These are phyloP conservation scores for Verticillium nonalfalfae DNA, from an alignment of 2,329 filamentous ascomycete species.

Conservation along the genomic window DNA sequence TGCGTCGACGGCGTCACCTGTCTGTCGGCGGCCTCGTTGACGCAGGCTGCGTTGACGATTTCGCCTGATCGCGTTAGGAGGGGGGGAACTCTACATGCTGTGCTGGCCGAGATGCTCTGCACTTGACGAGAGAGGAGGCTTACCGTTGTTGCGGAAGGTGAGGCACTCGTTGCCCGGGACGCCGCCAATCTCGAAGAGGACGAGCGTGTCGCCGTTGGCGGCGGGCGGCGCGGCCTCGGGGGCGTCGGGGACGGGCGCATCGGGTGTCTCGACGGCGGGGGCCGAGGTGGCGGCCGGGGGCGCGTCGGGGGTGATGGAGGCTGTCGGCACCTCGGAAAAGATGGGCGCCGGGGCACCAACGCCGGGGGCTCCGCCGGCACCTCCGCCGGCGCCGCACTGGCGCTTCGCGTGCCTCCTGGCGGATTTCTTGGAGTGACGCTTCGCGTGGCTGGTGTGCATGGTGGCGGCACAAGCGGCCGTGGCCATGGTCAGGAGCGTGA, in stretches of 20 bases:
- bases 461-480: slow-evolving; percentile 12
- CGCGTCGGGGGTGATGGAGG: background rate
- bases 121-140: background rate
- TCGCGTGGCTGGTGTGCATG: slow-evolving; percentile 4
- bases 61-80: slow-evolving; percentile 19
- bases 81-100: background rate
- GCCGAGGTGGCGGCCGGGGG: background rate
- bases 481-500: slow-evolving; percentile 13
- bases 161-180: slow-evolving; percentile 27
- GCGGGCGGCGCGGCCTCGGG: background rate
- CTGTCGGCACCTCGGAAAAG: background rate
- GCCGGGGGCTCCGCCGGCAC: background rate
- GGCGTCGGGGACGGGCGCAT: background rate
- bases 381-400: background rate
- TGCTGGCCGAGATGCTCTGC: too few species aligned
- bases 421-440: background rate
- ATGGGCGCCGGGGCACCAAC: background rate
- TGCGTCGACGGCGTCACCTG: slow-evolving; percentile 29
- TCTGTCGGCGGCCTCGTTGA: slow-evolving; percentile 27
- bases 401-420: slow-evolving; percentile 1
- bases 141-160: slow-evolving; percentile 35
- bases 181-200: slow-evolving; percentile 30
- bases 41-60: slow-evolving; percentile 33
- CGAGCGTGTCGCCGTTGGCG: slow-evolving; percentile 15
- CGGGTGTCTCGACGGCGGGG: background rate